Evolutionary conservation across 495 filamentous ascomycete genomes (phyloP).

Genomic region (Bombardia bombarda): DNA sequence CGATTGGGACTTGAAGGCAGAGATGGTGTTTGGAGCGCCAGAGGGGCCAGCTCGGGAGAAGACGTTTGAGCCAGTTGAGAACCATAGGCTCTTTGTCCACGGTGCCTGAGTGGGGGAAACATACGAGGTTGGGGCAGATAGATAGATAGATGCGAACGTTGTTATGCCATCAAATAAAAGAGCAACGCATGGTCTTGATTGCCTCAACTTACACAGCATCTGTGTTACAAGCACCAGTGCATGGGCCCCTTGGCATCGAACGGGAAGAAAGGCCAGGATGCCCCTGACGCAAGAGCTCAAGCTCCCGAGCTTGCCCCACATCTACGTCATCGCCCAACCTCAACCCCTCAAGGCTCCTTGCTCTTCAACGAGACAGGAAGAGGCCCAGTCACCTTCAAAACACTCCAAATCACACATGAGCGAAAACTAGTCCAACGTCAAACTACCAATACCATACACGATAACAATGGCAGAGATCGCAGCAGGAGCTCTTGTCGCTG

Average conservation of each 20-base stretch:
- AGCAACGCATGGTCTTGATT: too few relatives aligned
- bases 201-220: too few relatives aligned
- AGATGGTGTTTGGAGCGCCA: neutral
- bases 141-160: too few relatives aligned
- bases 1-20: neutral
- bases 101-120: neutral
- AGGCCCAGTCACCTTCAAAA: neutral
- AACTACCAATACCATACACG: neutral
- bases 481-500: conserved; percentile 31
- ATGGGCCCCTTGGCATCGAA: too few relatives aligned
- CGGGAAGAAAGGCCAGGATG: too few relatives aligned
- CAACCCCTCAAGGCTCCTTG: neutral
- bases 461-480: conserved; percentile 30
- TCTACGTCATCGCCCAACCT: neutral
- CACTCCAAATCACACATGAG: neutral
- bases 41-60: neutral
- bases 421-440: neutral
- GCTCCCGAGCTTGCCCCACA: neutral
- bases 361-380: too few relatives aligned
- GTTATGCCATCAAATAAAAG: too few relatives aligned
- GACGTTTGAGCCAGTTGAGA: neutral
- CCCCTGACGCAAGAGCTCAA: neutral
- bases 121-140: too few relatives aligned
- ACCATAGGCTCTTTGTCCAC: neutral
- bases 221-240: too few relatives aligned